These are phyloP conservation scores for Colletotrichum nymphaeae DNA, from an alignment of 2,329 filamentous ascomycete species.

Conservation along the genomic window DNA sequence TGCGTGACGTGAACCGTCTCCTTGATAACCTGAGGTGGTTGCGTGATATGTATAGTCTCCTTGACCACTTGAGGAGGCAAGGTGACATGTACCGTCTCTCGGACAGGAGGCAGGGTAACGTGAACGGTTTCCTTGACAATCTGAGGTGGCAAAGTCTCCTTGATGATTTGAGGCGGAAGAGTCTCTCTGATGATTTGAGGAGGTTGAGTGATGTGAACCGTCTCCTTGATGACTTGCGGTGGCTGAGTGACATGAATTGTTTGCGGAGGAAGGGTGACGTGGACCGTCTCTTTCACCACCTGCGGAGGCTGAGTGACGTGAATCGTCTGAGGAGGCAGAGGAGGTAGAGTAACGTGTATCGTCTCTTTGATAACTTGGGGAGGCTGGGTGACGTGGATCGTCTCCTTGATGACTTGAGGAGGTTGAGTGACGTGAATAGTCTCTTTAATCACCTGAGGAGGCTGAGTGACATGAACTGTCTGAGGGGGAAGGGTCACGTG, in stretches of 20 bases:
- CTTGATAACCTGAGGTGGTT: not conserved
- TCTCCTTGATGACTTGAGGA: constrained; percentile 7
- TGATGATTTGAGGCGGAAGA: not conserved
- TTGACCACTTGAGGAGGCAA: not conserved
- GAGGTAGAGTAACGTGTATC: not conserved
- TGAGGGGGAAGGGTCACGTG: not conserved
- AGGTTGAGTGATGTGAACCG: not conserved
- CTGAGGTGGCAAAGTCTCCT: constrained; percentile 19
- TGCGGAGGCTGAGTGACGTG: constrained; percentile 3
- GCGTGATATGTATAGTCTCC: not conserved
- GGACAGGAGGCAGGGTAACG: constrained; percentile 7
- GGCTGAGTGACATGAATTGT: not conserved
- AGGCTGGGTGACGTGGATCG: not conserved
- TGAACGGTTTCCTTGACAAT: constrained; percentile 27
- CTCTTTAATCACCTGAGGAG: not conserved
- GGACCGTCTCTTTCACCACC: not conserved
- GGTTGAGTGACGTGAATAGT: constrained; percentile 17
- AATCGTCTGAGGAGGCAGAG: not conserved
- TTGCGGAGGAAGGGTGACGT: constrained; percentile 3
- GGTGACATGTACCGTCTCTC: constrained; percentile 5
- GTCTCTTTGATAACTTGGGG: constrained; percentile 5
- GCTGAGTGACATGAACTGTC: constrained; percentile 7
- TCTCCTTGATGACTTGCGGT: not conserved
- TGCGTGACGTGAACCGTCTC: not conserved
- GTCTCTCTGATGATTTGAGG: not conserved